A percentile compares a stretch with the other conserved stretches of the same genome.
These are phyloP conservation scores for Zea mays DNA, from an alignment of 176 grass and related monocot genomes.

Conservation along the genomic window DNA sequence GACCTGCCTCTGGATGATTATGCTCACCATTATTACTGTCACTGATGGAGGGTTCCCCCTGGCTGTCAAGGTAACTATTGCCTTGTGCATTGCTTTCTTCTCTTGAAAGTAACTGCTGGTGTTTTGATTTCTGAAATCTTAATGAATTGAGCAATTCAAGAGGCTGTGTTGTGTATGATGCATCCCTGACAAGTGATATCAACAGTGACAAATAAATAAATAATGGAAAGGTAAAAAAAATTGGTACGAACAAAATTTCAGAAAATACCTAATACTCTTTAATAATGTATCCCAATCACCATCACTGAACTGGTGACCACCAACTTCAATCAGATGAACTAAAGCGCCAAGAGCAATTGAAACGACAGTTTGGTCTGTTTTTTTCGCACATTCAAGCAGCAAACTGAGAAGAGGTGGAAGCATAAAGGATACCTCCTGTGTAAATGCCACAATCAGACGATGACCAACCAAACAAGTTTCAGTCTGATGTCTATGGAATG, in stretches of 20 bases:
- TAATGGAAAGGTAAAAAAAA: constrained; percentile 29
- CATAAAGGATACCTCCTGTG: constrained; percentile 99
- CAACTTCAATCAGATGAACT: constrained; percentile 97
- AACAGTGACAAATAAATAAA: constrained; percentile 38
- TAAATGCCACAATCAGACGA: constrained; percentile 34
- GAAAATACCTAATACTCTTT: constrained; percentile 89
- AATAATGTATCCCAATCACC: constrained; percentile 96
- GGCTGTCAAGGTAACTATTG: constrained; percentile 48
- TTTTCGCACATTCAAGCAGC: constrained; percentile 99
- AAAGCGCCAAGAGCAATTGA: constrained; percentile 95
- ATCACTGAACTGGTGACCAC: constrained; percentile 90
- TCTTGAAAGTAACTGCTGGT: constrained; percentile 55
- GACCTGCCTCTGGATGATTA: constrained; percentile 54
- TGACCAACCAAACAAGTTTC: constrained; percentile 40
- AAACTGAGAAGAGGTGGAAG: constrained; percentile 90
- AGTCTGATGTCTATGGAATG: neutral
- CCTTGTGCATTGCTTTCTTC: constrained; percentile 43
- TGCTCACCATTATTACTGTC: constrained; percentile 52
- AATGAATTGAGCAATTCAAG: constrained; percentile 96
- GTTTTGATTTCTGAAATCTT: constrained; percentile 78
- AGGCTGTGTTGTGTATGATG: constrained; percentile 94
- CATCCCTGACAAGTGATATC: constrained; percentile 72
- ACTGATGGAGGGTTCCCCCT: constrained; percentile 44
- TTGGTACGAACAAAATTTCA: constrained; percentile 18
- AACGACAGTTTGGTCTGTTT: constrained; percentile 97